phyloP scores from a whole-genome alignment of 2,329 filamentous ascomycete species.

The Colletotrichum orchidophilum region DNA sequence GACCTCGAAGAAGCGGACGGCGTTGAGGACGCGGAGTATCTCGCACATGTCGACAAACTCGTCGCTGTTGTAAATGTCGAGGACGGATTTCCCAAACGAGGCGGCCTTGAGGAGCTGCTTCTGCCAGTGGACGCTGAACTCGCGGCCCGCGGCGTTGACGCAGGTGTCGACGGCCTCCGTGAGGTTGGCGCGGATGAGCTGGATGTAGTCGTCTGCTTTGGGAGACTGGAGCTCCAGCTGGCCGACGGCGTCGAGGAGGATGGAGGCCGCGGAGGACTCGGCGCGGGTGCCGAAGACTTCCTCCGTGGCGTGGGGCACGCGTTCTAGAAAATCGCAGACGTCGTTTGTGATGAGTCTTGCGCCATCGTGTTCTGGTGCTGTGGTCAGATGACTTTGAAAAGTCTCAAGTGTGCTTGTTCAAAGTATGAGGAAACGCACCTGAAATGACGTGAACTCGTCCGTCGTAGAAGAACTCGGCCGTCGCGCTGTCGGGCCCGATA shows the following conservation, averaged over 20 bases:
- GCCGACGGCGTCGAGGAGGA: conserved; percentile 91
- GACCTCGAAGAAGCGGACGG: conserved; percentile 89
- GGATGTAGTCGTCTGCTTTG: conserved; percentile 97
- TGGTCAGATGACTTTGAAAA: conserved; percentile 32
- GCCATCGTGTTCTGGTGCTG: conserved; percentile 74
- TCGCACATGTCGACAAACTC: conserved; percentile 99
- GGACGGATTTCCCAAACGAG: conserved; percentile 95
- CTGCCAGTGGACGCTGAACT: conserved; percentile 91
- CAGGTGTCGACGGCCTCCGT: conserved; percentile 95
- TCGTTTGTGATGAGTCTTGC: conserved; percentile 90
- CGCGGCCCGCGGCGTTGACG: conserved; percentile 90
- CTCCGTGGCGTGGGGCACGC: conserved; percentile 85
- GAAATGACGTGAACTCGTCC: conserved; percentile 88
- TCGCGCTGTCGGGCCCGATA: conserved; percentile 83
- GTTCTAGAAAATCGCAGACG: conserved; percentile 97
- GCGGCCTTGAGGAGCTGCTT: conserved; percentile 96
- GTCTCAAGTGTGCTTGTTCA: neutral
- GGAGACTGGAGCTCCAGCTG: conserved; percentile 93
- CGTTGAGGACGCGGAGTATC: conserved; percentile 89
- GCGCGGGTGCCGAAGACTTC: conserved; percentile 91
- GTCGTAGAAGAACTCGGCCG: conserved; percentile 86
- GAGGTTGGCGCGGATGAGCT: conserved; percentile 86
- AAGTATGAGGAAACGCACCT: conserved; percentile 63
- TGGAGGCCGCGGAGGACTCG: conserved; percentile 87
- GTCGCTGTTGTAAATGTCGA: conserved; percentile 97